Conservation (phyloP, 257 asterid species). For the Asclepias syriaca region DNA sequence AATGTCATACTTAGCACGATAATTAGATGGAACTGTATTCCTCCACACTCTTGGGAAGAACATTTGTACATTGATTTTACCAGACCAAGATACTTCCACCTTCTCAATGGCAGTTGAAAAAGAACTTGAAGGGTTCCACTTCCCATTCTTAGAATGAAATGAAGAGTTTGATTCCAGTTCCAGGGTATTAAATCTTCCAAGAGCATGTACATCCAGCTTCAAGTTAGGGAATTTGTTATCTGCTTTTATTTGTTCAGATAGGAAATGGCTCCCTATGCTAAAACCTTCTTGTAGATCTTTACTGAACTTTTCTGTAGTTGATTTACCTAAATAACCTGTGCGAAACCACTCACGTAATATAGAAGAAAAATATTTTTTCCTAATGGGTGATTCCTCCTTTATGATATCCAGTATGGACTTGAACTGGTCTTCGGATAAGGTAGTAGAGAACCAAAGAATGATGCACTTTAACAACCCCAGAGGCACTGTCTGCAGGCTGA, state of each 20-base stretch:
- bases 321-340: constrained; percentile 63
- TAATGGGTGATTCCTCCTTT: constrained; percentile 36
- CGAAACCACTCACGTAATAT: constrained; percentile 48
- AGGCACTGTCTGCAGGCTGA: constrained; percentile 68
- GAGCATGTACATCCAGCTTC: constrained; percentile 9
- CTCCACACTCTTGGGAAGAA: constrained; percentile 51
- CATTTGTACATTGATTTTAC: constrained; percentile 36
- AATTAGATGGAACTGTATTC: constrained; percentile 28
- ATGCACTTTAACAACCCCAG: constrained; percentile 70
- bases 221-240: constrained; percentile 21
- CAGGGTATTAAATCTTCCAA: constrained; percentile 9
- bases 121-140: constrained; percentile 34
- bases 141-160: constrained; percentile 15
- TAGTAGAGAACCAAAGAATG: constrained; percentile 65
- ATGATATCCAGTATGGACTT: constrained; percentile 43
- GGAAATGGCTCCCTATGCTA: constrained; percentile 50
- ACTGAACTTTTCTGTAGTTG: constrained; percentile 50
- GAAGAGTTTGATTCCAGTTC: constrained; percentile 23
- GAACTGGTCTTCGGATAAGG: constrained; percentile 52
- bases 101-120: constrained; percentile 23
- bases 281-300: constrained; percentile 49
- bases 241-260: constrained; percentile 36
- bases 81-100: constrained; percentile 28
- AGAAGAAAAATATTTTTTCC: constrained; percentile 43
- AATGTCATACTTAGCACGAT: constrained; percentile 21